A percentile compares a stretch with the other conserved stretches of the same genome.
phyloP scores from a whole-genome alignment of 1,139 yeast species.

The Blastobotrys apis region DNA sequence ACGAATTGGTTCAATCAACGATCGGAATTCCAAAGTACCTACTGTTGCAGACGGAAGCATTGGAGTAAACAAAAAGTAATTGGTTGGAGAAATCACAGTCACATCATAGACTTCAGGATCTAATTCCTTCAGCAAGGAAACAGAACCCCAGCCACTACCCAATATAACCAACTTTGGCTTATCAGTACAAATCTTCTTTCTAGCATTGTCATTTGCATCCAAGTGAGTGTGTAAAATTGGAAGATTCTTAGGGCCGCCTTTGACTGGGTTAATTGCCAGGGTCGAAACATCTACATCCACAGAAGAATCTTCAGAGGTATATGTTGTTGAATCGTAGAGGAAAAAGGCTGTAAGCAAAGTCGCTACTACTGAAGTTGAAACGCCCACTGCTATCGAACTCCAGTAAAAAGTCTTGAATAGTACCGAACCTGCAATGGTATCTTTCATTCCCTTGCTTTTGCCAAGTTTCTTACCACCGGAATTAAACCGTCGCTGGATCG shows the following conservation, averaged over 20 bases:
- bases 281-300: conserved; percentile 44
- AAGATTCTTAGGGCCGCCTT: conserved; percentile 65
- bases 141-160: conserved; percentile 60
- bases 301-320: conserved; percentile 22
- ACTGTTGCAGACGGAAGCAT: conserved; percentile 59
- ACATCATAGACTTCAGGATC: conserved; percentile 50
- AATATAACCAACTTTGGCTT: conserved; percentile 53
- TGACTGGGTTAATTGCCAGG: conserved; percentile 48
- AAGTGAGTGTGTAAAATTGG: conserved; percentile 51
- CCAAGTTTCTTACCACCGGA: background rate
- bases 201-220: conserved; percentile 49
- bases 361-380: conserved; percentile 20
- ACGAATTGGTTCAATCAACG: conserved; percentile 57
- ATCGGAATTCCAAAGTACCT: conserved; percentile 49
- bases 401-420: conserved; percentile 20
- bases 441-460: background rate
- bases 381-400: conserved; percentile 23
- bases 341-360: conserved; percentile 42
- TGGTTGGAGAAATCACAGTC: conserved; percentile 58
- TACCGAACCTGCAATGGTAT: conserved; percentile 12
- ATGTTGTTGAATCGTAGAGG: conserved; percentile 60
- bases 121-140: conserved; percentile 39
- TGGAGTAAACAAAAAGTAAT: conserved; percentile 57
- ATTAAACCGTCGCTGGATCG: too few species aligned
- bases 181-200: conserved; percentile 38